Conservation (phyloP, 352 stramenopile genomes). For the Blastocystis sp. region DNA sequence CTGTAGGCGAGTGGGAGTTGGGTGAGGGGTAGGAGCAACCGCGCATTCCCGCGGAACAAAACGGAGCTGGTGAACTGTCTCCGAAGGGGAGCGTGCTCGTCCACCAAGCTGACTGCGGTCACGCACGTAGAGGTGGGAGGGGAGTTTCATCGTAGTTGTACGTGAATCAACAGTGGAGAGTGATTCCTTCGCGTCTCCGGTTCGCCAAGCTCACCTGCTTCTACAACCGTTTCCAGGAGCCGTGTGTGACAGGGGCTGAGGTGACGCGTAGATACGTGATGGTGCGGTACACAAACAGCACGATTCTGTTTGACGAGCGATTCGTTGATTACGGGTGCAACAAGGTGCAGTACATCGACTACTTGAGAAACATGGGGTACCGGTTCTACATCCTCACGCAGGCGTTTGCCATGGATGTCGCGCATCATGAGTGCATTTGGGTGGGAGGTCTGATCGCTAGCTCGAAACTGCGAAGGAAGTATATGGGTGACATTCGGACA, state of each 20-base stretch:
- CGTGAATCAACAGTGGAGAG: slow-evolving; percentile 6
- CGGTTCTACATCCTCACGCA: slow-evolving; percentile 62
- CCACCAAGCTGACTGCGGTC: background rate
- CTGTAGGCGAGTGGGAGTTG: background rate
- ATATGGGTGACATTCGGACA: slow-evolving; percentile 8
- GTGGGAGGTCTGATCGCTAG: background rate
- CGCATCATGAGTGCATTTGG: slow-evolving; percentile 31
- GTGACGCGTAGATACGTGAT: slow-evolving; percentile 73
- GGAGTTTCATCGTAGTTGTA: slow-evolving; percentile 6
- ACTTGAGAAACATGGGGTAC: slow-evolving; percentile 70
- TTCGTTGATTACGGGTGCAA: slow-evolving; percentile 77
- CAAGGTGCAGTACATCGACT: slow-evolving; percentile 75
- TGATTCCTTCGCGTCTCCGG: background rate
- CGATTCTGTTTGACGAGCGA: slow-evolving; percentile 73
- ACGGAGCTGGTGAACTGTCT: slow-evolving; percentile 39
- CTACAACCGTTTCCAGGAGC: slow-evolving; percentile 58
- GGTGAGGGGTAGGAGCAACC: slow-evolving; percentile 14
- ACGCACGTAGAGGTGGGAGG: background rate
- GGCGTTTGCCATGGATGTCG: slow-evolving; percentile 58
- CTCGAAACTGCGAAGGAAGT: background rate
- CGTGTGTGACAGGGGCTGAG: background rate
- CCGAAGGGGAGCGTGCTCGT: background rate
- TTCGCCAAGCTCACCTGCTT: slow-evolving; percentile 13
- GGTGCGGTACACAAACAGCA: slow-evolving; percentile 41
- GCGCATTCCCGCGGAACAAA: slow-evolving; percentile 51